These are phyloP conservation scores for Sideroxylon spinosum DNA, from an alignment of 179 eudicot species.

Conservation along the genomic window DNA sequence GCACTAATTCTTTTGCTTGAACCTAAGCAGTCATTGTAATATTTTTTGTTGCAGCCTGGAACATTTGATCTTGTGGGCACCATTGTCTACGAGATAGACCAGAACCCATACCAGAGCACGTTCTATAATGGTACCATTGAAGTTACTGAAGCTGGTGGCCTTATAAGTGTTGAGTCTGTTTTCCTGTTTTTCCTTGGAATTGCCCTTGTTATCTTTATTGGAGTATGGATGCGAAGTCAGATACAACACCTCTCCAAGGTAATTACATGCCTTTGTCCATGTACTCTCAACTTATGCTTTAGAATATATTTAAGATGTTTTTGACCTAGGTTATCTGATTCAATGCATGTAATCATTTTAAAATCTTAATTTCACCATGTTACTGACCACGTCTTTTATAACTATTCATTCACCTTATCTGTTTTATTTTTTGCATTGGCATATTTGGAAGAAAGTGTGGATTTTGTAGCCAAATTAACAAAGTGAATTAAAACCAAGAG, in stretches of 20 bases:
- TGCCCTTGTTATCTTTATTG: slow-evolving; percentile 65
- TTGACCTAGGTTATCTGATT: too few species aligned
- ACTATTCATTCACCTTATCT: too few species aligned
- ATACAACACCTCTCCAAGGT: slow-evolving; percentile 39
- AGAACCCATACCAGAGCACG: slow-evolving; percentile 68
- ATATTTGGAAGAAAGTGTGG: too few species aligned
- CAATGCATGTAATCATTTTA: background rate
- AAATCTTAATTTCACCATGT: background rate
- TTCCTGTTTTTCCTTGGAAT: slow-evolving; percentile 68
- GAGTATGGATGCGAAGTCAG: slow-evolving; percentile 69
- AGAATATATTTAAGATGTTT: too few species aligned
- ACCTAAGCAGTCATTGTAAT: background rate
- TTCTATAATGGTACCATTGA: slow-evolving; percentile 93
- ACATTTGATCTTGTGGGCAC: slow-evolving; percentile 82
- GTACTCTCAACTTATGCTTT: background rate
- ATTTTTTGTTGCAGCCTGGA: slow-evolving; percentile 57
- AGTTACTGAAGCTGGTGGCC: slow-evolving; percentile 76
- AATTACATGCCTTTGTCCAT: background rate
- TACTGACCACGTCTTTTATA: too few species aligned
- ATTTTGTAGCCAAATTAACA: too few species aligned
- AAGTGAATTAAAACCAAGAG: too few species aligned
- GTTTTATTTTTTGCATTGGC: too few species aligned
- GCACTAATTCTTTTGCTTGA: background rate
- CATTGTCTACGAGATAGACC: slow-evolving; percentile 78
- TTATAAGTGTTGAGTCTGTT: slow-evolving; percentile 71